phyloP scores from a whole-genome alignment of 1,139 yeast species.

The Entelexis sorbosivorans region DNA sequence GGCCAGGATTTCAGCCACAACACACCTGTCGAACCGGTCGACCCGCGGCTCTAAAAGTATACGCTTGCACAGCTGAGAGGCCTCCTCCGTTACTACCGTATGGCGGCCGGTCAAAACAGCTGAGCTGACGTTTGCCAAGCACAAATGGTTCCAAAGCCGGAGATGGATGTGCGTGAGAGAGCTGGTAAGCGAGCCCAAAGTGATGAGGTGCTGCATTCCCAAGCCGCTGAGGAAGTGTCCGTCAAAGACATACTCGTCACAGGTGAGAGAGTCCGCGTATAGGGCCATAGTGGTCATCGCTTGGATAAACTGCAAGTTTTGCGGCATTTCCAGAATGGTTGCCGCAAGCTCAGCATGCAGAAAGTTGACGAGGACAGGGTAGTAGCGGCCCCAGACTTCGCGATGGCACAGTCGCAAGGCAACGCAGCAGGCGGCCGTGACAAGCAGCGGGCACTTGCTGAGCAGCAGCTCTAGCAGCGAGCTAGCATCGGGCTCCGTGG shows the following conservation, averaged over 20 bases:
- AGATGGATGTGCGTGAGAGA: constrained; percentile 35
- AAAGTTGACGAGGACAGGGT: constrained; percentile 31
- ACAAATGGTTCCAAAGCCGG: constrained; percentile 63
- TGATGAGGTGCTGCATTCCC: constrained; percentile 45
- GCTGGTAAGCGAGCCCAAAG: constrained; percentile 39
- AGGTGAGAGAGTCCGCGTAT: constrained; percentile 50
- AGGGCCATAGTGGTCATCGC: constrained; percentile 52
- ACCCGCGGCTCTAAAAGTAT: constrained; percentile 52
- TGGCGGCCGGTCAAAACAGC: constrained; percentile 63
- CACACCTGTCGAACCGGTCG: constrained; percentile 72
- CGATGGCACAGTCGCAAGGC: constrained; percentile 45
- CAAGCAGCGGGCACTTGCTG: constrained; percentile 46
- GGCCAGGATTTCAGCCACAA: constrained; percentile 67
- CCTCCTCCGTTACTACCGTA: constrained; percentile 57
- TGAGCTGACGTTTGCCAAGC: constrained; percentile 57
- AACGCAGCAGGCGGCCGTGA: constrained; percentile 56
- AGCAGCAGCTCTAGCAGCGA: constrained; percentile 45
- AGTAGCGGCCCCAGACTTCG: constrained; percentile 32
- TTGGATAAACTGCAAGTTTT: constrained; percentile 51
- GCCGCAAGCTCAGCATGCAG: constrained; percentile 39
- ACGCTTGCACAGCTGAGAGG: constrained; percentile 52
- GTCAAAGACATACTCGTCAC: constrained; percentile 41
- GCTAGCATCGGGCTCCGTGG: constrained; percentile 42
- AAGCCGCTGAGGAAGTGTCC: constrained; percentile 53
- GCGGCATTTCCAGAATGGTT: constrained; percentile 37